Base-by-base conservation (phyloP, 805 yeast genomes). In the Nakazawaea holstii region DNA sequence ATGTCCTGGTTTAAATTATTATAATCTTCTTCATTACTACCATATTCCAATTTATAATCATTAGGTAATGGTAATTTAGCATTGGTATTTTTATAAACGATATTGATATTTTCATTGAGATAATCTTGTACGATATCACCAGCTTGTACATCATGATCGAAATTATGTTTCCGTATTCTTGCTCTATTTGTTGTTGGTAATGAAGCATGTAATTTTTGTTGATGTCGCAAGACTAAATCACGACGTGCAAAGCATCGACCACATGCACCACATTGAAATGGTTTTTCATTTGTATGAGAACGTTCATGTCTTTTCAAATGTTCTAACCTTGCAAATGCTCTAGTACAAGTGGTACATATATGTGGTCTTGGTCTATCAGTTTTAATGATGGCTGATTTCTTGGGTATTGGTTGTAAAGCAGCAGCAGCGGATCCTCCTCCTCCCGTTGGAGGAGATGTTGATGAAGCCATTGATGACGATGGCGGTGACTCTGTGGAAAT, bases 291-390 rank as follows among this genome's bases (percentile, higher is more conserved):
- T 8, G 99, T 92, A 63, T 92, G 99, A 0, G 95, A 84, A 36
- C 97, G 72, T 57, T 90, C 95, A 61, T 92, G 99, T 49, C 99
- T 81, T 64, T 87, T 90, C 59, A 94, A 73, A 66, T 92, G 99
- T 65, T 92, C 99, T 42, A 88, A 73, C 46, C 99, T 76, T 1
- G 97, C 99, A 75, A 94, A 94, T 2, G 96, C 96, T 51, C 99
- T 74, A 1, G 97, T 88, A 62, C 99, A 94, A 4, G 88, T 84
- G 2, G 84, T 66, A 63, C 99, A 94, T 9, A 87, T 75, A 60
- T 88, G 96, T 1, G 98, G 98, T 49, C 98, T 73, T 11, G 98
- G 98, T 61, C 90, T 90, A 59, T 89, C 95, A 0, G 96, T 88
- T 64, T 88, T 87, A 60, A 87, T 84, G 49, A 82, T 74, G 39